Base-by-base conservation (phyloP, 2,329 filamentous ascomycete species). In the Myriosclerotinia scirpicola region DNA sequence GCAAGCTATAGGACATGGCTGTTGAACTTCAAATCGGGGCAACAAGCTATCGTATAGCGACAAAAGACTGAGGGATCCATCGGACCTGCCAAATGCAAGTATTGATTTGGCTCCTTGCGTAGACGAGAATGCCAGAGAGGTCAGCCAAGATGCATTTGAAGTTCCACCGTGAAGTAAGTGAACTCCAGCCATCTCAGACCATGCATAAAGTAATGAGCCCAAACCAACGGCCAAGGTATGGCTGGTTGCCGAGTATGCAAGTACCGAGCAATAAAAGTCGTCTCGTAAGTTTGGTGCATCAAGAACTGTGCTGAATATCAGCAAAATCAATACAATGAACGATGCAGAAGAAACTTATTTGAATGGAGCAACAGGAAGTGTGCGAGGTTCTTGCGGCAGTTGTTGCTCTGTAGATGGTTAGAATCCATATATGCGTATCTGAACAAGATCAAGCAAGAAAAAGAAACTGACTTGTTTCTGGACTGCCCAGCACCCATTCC, bases 191-290 rank as follows among this genome's bases (percentile, higher is more conserved):
- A 81, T 78, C 76, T 98, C 93, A 0, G 92, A 94, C 95, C 94
- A 99, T 6, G 91, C 85, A 76, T 96, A 97, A 5, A 99, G 85
- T 46, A 88, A 82, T 64, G 89, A 87, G 0, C 89, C 89, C 17
- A 98, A 82, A 0, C 92, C 94, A 22, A 98, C 91, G 22, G 92
- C 94, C 20, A 99, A 83, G 17, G 89, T 91, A 64, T 90, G 85
- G 61, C 87, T 85, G 9, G 86, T 90, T 52, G 84, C 78, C 0
- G 90, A 96, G 77, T 97, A 98, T 12, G 95, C 92, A 64, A 99
- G 83, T 2, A 93, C 84, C 0, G 93, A 95, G 79, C 93, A 97
- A 77, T 99, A 99, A 77, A 93, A 99, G 77, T 99, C 94, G 73
- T 98, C 93, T 66, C 92, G 87, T n/a, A 98, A 82, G 62, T 87